These are phyloP conservation scores for Inga laurina DNA, from an alignment of 306 rosid genomes.

Conservation along the genomic window DNA sequence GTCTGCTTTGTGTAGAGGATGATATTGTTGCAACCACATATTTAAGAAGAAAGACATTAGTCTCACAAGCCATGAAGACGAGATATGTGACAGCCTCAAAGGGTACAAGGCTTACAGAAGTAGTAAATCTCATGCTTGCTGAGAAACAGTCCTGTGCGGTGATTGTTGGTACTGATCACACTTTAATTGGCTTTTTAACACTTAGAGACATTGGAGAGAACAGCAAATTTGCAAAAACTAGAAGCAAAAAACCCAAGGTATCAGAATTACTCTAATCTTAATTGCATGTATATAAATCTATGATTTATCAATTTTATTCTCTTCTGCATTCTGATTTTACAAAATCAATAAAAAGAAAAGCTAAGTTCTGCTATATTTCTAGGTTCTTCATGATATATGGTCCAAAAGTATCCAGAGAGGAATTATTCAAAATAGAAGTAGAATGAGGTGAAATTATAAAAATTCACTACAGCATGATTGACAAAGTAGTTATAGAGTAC, in stretches of 20 bases:
- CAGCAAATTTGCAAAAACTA: conserved; percentile 53
- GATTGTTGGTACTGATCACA: conserved; percentile 63
- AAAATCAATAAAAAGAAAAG: neutral
- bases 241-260: conserved; percentile 69
- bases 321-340: conserved; percentile 4
- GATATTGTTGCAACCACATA: conserved; percentile 45
- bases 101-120: conserved; percentile 68
- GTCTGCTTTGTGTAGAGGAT: conserved; percentile 65
- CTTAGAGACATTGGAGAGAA: conserved; percentile 75
- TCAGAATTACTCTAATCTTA: conserved; percentile 24
- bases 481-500: neutral
- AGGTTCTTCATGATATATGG: neutral
- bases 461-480: neutral
- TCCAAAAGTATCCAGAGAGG: neutral
- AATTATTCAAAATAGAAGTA: neutral
- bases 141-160: conserved; percentile 91
- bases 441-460: neutral
- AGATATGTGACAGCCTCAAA: conserved; percentile 65
- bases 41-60: conserved; percentile 52
- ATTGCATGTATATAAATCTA: conserved; percentile 19
- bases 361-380: neutral
- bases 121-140: conserved; percentile 76
- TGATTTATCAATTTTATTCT: conserved; percentile 4
- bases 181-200: conserved; percentile 75
- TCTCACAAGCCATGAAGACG: conserved; percentile 91